Conservation (phyloP, 768 basidiomycete species). For the Phylloporus arenicola region DNA sequence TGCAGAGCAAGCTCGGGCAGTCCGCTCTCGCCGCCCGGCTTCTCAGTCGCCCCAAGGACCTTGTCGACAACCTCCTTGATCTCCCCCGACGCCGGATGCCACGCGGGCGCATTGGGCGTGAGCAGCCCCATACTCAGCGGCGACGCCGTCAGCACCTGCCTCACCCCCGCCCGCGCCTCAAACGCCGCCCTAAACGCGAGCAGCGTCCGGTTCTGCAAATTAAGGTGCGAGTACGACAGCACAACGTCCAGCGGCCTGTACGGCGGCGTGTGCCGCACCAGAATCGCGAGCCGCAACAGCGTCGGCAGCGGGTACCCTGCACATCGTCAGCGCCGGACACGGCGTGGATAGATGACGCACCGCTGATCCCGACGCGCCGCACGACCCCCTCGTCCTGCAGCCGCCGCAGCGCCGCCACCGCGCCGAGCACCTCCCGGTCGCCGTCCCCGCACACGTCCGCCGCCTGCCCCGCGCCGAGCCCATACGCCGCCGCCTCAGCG, state of each 20-base stretch:
- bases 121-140: conserved; percentile 84
- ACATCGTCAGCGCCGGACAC: background rate
- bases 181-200: conserved; percentile 52
- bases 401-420: conserved; percentile 57
- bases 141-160: conserved; percentile 70
- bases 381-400: conserved; percentile 71
- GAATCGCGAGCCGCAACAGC: conserved; percentile 74
- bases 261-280: conserved; percentile 62
- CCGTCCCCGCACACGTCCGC: conserved; percentile 57
- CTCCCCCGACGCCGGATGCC: conserved; percentile 70
- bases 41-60: conserved; percentile 30
- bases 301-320: conserved; percentile 78
- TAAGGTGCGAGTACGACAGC: conserved; percentile 77
- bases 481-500: conserved; percentile 55
- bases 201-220: conserved; percentile 65
- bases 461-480: conserved; percentile 55
- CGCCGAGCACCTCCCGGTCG: conserved; percentile 67
- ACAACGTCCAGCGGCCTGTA: conserved; percentile 72
- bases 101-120: conserved; percentile 48
- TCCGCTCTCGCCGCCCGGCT: conserved; percentile 36
- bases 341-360: conserved; percentile 31
- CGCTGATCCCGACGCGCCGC: conserved; percentile 73
- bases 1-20: conserved; percentile 68
- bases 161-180: conserved; percentile 55
- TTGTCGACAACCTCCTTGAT: conserved; percentile 40